These are phyloP conservation scores for Psilocybe cubensis DNA, from an alignment of 768 basidiomycete genomes.

Conservation along the genomic window DNA sequence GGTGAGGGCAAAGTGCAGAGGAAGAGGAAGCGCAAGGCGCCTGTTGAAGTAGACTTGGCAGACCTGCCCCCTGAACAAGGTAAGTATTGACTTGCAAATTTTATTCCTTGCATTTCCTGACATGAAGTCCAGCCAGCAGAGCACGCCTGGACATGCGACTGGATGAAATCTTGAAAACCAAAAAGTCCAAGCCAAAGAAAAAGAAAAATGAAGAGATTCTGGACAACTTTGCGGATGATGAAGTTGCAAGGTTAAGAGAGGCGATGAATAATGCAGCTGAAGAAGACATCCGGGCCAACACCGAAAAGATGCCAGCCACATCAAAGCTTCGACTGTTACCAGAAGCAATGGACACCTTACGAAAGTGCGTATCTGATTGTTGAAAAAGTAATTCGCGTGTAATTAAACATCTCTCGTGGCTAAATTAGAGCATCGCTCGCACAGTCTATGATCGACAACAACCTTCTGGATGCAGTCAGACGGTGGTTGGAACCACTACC, in stretches of 20 bases:
- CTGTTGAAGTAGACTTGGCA: slow-evolving; percentile 66
- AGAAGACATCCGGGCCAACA: slow-evolving; percentile 80
- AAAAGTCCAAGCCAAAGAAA: slow-evolving; percentile 71
- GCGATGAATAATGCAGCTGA: slow-evolving; percentile 87
- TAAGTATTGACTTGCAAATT: slow-evolving; percentile 29
- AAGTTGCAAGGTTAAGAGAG: slow-evolving; percentile 87
- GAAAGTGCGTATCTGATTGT: slow-evolving; percentile 61
- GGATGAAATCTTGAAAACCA: slow-evolving; percentile 85
- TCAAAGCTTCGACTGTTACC: slow-evolving; percentile 83
- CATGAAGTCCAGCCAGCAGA: slow-evolving; percentile 60
- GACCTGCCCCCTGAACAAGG: slow-evolving; percentile 82
- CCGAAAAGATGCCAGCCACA: slow-evolving; percentile 79
- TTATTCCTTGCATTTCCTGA: background rate
- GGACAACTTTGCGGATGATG: slow-evolving; percentile 88
- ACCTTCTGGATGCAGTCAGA: slow-evolving; percentile 86
- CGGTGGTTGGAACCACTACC: slow-evolving; percentile 95
- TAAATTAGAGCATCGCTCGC: slow-evolving; percentile 74
- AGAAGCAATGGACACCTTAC: slow-evolving; percentile 91
- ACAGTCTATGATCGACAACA: slow-evolving; percentile 94
- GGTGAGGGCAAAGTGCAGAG: slow-evolving; percentile 37
- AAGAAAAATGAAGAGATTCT: slow-evolving; percentile 80
- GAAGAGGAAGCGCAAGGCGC: slow-evolving; percentile 60
- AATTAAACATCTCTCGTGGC: slow-evolving; percentile 2
- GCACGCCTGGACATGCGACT: slow-evolving; percentile 80
- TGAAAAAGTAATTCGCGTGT: slow-evolving; percentile 13